Conservation (phyloP, 2,329 filamentous ascomycete genomes). For the Emmonsiellopsis sp. region DNA sequence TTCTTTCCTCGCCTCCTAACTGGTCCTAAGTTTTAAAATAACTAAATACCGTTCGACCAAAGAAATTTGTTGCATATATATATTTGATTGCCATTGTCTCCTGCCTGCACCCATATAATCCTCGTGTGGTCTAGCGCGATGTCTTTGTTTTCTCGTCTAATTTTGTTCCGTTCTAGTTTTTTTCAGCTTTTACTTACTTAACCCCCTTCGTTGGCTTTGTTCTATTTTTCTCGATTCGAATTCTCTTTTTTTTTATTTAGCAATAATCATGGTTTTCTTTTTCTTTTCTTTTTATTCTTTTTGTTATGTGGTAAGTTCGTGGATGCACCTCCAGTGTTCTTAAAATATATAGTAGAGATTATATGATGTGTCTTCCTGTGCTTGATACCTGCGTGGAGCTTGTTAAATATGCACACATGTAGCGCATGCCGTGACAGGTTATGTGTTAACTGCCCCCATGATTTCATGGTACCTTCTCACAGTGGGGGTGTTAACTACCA, state of each 20-base stretch:
- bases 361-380: not conserved
- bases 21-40: too few species aligned
- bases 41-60: too few species aligned
- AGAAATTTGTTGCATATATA: too few species aligned
- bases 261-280: constrained; percentile 1
- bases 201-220: constrained; percentile 4
- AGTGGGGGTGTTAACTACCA: too few species aligned
- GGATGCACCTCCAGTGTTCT: not conserved
- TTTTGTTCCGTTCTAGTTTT: constrained; percentile 1
- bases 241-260: constrained; percentile 3
- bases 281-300: not conserved
- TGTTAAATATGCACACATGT: too few species aligned
- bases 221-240: constrained; percentile 5
- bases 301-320: not conserved
- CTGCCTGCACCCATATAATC: not conserved
- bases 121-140: not conserved
- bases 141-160: not conserved
- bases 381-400: too few species aligned
- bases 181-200: constrained; percentile 2
- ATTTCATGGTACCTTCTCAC: too few species aligned
- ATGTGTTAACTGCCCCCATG: too few species aligned
- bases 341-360: not conserved
- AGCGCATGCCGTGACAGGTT: too few species aligned
- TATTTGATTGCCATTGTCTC: not conserved
- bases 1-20: too few species aligned